Percentiles rank a stretch among this genome's conserved stretches.
Evolutionary conservation across 2,329 filamentous ascomycete genomes (phyloP).

Genomic region (Botrytis porri): DNA sequence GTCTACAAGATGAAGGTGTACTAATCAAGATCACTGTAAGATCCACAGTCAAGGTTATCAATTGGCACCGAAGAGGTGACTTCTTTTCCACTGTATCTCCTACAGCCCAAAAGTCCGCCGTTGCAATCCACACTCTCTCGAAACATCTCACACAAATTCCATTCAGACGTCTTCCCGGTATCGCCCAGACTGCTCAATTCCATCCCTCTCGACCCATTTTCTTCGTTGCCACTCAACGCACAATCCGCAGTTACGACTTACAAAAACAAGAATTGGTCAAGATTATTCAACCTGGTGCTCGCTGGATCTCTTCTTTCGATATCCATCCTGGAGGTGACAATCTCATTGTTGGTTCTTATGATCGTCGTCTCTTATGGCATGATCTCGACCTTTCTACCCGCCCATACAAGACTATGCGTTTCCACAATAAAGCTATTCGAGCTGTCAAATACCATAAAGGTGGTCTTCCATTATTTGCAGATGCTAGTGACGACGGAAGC

Average conservation of each 20-base stretch:
- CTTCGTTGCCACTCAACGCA: constrained; percentile 93
- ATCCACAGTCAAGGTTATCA: constrained; percentile 78
- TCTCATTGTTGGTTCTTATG: constrained; percentile 89
- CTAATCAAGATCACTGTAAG: constrained; percentile 77
- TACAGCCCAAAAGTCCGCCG: constrained; percentile 70
- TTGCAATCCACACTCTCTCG: constrained; percentile 90
- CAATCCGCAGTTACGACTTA: constrained; percentile 90
- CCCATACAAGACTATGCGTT: constrained; percentile 94
- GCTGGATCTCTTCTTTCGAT: constrained; percentile 92
- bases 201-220: constrained; percentile 90
- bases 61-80: constrained; percentile 91
- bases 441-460: constrained; percentile 83
- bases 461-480: constrained; percentile 80
- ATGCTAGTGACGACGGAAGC: constrained; percentile 91
- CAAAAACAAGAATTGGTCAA: constrained; percentile 89
- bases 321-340: constrained; percentile 93
- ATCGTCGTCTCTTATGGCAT: constrained; percentile 92
- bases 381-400: constrained; percentile 87
- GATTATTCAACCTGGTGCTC: constrained; percentile 86
- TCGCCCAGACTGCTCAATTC: constrained; percentile 87
- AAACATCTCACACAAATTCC: constrained; percentile 95
- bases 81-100: constrained; percentile 93
- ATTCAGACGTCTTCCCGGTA: constrained; percentile 73
- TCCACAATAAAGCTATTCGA: constrained; percentile 89
- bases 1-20: constrained; percentile 74